A percentile compares a stretch with the other conserved stretches of the same genome.
These are phyloP conservation scores for Ceratobasidium theobromae DNA, from an alignment of 1,284 basidiomycete genomes.

Conservation along the genomic window DNA sequence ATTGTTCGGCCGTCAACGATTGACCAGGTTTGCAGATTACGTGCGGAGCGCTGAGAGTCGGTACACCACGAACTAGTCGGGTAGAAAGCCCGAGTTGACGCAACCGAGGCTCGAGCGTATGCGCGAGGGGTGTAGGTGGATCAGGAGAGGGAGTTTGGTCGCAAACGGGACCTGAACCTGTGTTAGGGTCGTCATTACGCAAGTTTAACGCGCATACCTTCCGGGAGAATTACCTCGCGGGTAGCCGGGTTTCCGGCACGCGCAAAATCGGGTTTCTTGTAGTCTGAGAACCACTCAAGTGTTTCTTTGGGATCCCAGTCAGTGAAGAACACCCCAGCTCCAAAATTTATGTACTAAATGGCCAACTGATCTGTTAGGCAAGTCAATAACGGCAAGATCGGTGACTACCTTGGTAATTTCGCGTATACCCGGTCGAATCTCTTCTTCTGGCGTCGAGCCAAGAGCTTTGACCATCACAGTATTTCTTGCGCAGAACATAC, in stretches of 20 bases:
- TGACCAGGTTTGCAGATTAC: slow-evolving; percentile 62
- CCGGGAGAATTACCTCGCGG: slow-evolving; percentile 74
- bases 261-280: slow-evolving; percentile 88
- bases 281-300: slow-evolving; percentile 91
- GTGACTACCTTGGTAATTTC: slow-evolving; percentile 72
- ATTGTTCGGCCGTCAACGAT: slow-evolving; percentile 15
- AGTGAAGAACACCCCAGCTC: slow-evolving; percentile 89
- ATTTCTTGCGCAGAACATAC: slow-evolving; percentile 91
- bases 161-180: slow-evolving; percentile 47
- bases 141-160: slow-evolving; percentile 62
- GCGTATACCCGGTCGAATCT: slow-evolving; percentile 78
- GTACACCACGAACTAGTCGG: slow-evolving; percentile 83
- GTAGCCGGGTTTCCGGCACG: slow-evolving; percentile 82
- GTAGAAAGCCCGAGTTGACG: slow-evolving; percentile 89
- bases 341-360: slow-evolving; percentile 20
- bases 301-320: slow-evolving; percentile 86
- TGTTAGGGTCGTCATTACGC: not conserved
- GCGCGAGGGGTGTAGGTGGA: slow-evolving; percentile 85
- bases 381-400: slow-evolving; percentile 10
- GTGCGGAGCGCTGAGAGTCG: slow-evolving; percentile 79
- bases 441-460: slow-evolving; percentile 85
- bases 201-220: slow-evolving; percentile 44
- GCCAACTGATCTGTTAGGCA: not conserved
- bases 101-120: slow-evolving; percentile 95
- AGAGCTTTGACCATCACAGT: slow-evolving; percentile 96